These are phyloP conservation scores for Solanum phureja DNA, from an alignment of 257 asterid species.

Conservation along the genomic window DNA sequence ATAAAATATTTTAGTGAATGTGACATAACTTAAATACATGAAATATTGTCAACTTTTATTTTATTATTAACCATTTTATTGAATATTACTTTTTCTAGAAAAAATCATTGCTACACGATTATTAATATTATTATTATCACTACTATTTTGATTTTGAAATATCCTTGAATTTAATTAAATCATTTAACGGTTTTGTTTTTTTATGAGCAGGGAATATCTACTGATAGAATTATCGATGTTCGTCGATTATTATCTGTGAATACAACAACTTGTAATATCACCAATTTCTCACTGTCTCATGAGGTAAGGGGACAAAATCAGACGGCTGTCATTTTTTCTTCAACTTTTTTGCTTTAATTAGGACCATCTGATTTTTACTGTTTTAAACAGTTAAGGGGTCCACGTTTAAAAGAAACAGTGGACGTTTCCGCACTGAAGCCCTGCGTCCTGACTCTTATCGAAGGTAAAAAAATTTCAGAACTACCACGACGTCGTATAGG, in stretches of 20 bases:
- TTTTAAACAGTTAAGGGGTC: conserved; percentile 60
- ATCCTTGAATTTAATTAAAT: background rate
- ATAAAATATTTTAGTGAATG: background rate
- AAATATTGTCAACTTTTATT: background rate
- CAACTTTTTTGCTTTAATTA: background rate
- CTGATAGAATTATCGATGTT: conserved; percentile 67
- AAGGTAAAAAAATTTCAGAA: conserved; percentile 33
- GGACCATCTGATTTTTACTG: background rate
- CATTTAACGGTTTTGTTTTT: background rate
- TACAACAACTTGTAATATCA: conserved; percentile 46
- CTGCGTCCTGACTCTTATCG: conserved; percentile 67
- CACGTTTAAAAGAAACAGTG: conserved; percentile 77
- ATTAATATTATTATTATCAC: too few relatives aligned
- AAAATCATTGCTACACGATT: background rate
- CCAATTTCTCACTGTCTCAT: conserved; percentile 62
- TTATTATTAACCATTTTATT: background rate
- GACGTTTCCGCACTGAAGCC: conserved; percentile 95
- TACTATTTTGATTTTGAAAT: background rate
- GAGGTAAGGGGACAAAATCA: conserved; percentile 36
- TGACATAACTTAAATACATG: background rate
- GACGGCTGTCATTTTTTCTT: background rate
- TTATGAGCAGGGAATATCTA: conserved; percentile 65
- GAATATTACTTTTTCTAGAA: background rate
- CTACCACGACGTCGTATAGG: conserved; percentile 3
- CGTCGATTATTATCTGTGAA: conserved; percentile 54